Evolutionary conservation across 305 asterid species (phyloP), one percentile per base, ranked within the genome.

Genomic region (Solanum hybrid): DNA sequence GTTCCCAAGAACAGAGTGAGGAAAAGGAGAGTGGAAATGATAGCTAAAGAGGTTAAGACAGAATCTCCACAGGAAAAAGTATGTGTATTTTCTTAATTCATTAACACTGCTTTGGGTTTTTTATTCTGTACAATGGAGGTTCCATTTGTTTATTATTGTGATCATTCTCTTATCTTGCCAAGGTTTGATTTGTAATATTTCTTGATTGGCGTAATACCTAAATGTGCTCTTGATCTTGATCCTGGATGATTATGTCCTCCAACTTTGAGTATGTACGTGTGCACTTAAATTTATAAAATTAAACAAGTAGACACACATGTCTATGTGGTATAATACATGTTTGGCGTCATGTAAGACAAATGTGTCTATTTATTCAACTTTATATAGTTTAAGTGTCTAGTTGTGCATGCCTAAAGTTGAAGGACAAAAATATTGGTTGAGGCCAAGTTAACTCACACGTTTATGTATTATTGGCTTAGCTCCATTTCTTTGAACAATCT

Each of bases 1-100:
- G 87, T 56, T 51, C 75, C 87, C 2, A 84, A 31, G 87, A 84
- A 84, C 7, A 84, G 42, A 84, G 32, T 51, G 46, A 84, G 75
- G 0, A 82, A 46, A 82, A 84, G 87, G 8, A 84, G 31, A 51
- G 42, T 31, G 75, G 87, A 84, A 31, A 51, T 51, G 29, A 51
- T 17, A 31, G 46, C 12, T 3, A 84, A 84, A 51, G 87, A 29
- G 46, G 46, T 84, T 0, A 84, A 31, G 76, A 31, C 11, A 20
- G 42, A 84, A 51, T 29, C 75, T 84, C 87, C 87, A 17, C 3
- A 84, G 0, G 1, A 51, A 6, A 84, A 84, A 6, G 87, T 51
- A 84, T 84, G 87, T 0, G 0, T 9, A 0, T 79, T 79, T 29
- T 17, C 42, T 76, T 32, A 0, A 17, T 8, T 76, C 26, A 76